Base-by-base conservation (phyloP, 805 yeast species). In the Saturnispora halmiae region DNA sequence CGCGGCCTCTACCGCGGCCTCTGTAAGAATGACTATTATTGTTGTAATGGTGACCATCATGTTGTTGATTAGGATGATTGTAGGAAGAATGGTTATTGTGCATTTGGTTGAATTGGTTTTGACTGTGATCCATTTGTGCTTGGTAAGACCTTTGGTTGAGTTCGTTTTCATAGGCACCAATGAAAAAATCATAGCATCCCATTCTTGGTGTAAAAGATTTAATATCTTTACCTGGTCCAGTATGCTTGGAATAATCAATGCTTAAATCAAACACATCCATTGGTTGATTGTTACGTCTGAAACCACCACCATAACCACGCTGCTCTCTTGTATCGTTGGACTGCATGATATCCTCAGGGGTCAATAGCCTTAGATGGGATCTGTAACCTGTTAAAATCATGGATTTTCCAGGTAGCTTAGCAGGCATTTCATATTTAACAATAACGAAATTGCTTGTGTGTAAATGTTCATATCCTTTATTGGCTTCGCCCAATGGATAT, bases 381-480 rank as follows among this genome's bases (percentile, higher is more conserved):
- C 77, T 75, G 53, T 67, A 85, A 0, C 96, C 96, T 34, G 79
- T 82, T 47, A 90, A 59, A 18, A 90, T 65, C 82, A 92, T 82
- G 2, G 94, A 81, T 56, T 90, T 92, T 25, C 86, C 80, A 2
- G 61, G 67, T 29, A 64, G 65, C 44, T 70, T 65, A 2, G 67
- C 62, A 3, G 95, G 90, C 72, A 79, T 71, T 33, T 66, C 55
- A 53, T 80, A 90, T 36, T 66, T 65, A 2, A 75, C 61, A 42
- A 58, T 63, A 33, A 70, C 52, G 49, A 58, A 76, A 8, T 54
- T 45, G 19, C 32, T 40, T 41, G 67, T 69, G 10, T 63, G 56
- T 33, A 75, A 51, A 46, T 66, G 63, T 0, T 71, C 72, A 61
- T 69, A 70, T 6, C 48, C 47, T 6, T 43, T 51, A 3, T 44